These are phyloP conservation scores for Phytophthora pluvialis DNA, from an alignment of 352 stramenopile genomes.

Conservation along the genomic window DNA sequence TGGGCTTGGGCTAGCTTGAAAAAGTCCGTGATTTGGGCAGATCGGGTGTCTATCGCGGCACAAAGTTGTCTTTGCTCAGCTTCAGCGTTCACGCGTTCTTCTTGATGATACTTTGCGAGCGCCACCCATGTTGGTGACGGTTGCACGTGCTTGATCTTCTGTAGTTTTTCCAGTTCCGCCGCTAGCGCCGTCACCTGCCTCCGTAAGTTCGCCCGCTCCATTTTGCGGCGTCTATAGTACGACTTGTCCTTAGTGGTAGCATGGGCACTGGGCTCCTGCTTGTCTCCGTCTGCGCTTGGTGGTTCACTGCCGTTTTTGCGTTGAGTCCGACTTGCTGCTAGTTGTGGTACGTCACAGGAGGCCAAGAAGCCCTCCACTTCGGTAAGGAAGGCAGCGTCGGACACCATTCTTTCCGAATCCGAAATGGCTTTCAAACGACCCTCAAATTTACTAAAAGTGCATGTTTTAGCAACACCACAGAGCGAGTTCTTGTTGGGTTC, in stretches of 20 bases:
- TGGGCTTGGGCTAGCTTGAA: constrained; percentile 3
- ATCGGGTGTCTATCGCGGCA: constrained; percentile 12
- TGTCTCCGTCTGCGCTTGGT: background rate
- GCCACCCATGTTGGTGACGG: constrained; percentile 7
- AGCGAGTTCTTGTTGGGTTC: constrained; percentile 4
- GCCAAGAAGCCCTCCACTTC: constrained; percentile 20
- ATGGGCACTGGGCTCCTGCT: background rate
- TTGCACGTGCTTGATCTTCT: background rate
- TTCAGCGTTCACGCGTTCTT: constrained; percentile 17
- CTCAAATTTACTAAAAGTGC: background rate
- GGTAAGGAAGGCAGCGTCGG: constrained; percentile 16
- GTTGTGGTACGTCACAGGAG: background rate
- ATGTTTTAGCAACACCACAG: constrained; percentile 17
- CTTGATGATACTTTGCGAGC: constrained; percentile 11
- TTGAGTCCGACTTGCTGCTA: background rate
- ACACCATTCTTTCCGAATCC: constrained; percentile 8
- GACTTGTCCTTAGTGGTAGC: constrained; percentile 3
- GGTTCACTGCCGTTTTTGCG: background rate
- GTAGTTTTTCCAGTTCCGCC: constrained; percentile 7
- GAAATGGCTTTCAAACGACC: constrained; percentile 3
- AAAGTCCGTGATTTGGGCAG: constrained; percentile 19
- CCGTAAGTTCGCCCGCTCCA: constrained; percentile 28
- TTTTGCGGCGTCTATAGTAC: constrained; percentile 13
- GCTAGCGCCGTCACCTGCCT: constrained; percentile 22
- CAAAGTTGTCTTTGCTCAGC: constrained; percentile 8